Percentiles rank a stretch among this genome's conserved stretches.
Evolutionary conservation across 2,329 filamentous ascomycete genomes (phyloP).

Genomic region (Aspergillus nomiae): DNA sequence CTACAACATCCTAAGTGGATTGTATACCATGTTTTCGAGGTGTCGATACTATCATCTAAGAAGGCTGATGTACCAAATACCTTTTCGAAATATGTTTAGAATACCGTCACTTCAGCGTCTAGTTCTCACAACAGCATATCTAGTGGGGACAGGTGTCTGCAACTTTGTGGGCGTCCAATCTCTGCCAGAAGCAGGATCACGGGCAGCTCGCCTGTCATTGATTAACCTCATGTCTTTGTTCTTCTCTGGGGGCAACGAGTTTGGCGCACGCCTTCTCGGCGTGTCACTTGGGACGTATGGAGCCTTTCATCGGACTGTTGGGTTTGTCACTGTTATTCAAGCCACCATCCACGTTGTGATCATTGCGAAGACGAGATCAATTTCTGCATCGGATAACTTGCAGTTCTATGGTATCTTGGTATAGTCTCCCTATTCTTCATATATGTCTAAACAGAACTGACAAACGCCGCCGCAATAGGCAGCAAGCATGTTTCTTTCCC

Average conservation of each 20-base stretch:
- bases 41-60: background rate
- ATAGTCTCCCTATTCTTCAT: conserved; percentile 1
- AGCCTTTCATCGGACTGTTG: conserved; percentile 2
- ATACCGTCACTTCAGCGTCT: conserved; percentile 1
- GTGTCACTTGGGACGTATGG: conserved; percentile 9
- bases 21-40: conserved; percentile 1
- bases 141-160: background rate
- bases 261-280: conserved; percentile 7
- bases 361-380: background rate
- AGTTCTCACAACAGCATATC: background rate
- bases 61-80: background rate
- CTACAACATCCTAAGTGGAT: background rate
- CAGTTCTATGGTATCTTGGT: conserved; percentile 11
- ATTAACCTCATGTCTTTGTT: conserved; percentile 7
- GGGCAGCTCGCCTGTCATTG: conserved; percentile 4
- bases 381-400: background rate
- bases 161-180: background rate
- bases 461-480: background rate
- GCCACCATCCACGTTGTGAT: conserved; percentile 11
- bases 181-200: conserved; percentile 1
- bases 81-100: conserved; percentile 1
- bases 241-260: conserved; percentile 6
- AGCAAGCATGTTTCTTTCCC: conserved; percentile 9
- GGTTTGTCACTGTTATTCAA: conserved; percentile 9
- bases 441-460: background rate